Evolutionary conservation across 768 basidiomycete species (phyloP), one percentile per base, ranked within the genome.

Genomic region (Paxillus involutus): DNA sequence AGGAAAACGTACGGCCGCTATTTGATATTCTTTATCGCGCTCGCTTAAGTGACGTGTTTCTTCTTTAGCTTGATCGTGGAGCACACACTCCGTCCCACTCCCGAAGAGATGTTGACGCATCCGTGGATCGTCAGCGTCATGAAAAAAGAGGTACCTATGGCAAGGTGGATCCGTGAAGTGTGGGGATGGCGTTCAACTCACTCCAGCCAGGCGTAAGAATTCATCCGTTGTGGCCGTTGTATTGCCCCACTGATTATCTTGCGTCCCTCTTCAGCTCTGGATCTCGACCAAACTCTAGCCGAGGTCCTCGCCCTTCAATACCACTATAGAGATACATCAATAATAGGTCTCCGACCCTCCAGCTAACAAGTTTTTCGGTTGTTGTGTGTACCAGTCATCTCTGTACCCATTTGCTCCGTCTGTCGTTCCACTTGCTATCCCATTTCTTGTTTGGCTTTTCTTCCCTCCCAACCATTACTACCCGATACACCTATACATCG

Each of bases 91-190:
- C 84, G 94, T 43, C 92, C 93, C 17, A 85, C 84, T 44, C 94
- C 94, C 2, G 86, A 80, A 62, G 86, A 92, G 61, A 84, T 96
- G 81, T 76, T 94, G 48, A 70, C 74, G 41, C 94, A 97, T 68
- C 86, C 86, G 9, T 97, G 93, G 91, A 85, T 97, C 55, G 71
- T 79, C 49, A 76, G 77, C 52, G 78, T 82, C 49, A 91, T 92
- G 82, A 84, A 83, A 68, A 82, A 86, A 67, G 90, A 93, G 60
- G 86, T 91, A 37, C 85, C 90, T 56, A 95, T 96, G 91, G 88
- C 85, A 7, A 84, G 82, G 64, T 96, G 92, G 92, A 86, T 94
- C 53, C 79, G 85, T 58, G 80, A 89, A 65, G 87, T 94, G 40
- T 93, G 89, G 89, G 84, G 80, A 53, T 92, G 89, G 89, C 78